A percentile compares a stretch with the other conserved stretches of the same genome.
Conservation (phyloP, 257 asterid genomes). For the Scutellaria galericulata region DNA sequence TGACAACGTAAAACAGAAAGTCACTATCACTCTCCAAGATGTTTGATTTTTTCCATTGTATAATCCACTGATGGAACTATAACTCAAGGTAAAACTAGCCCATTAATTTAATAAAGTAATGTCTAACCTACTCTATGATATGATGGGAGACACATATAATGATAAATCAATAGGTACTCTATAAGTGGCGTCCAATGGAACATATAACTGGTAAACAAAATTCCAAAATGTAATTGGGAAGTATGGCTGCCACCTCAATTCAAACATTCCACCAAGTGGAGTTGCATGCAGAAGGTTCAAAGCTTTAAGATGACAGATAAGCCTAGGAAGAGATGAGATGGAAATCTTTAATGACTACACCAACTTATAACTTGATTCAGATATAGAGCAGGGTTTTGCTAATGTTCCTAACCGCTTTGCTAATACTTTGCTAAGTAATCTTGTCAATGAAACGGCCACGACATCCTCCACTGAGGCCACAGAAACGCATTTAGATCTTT, state of each 20-base stretch:
- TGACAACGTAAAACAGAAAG: constrained; percentile 34
- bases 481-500: constrained; percentile 6
- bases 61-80: constrained; percentile 17
- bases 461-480: constrained; percentile 4
- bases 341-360: constrained; percentile 24
- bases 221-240: not conserved
- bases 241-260: not conserved
- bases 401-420: not conserved
- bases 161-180: constrained; percentile 6
- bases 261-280: constrained; percentile 10
- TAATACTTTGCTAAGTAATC: not conserved
- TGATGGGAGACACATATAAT: not conserved
- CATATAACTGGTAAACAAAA: not conserved
- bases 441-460: not conserved
- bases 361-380: constrained; percentile 1
- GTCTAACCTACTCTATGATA: constrained; percentile 20
- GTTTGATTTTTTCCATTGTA: not conserved
- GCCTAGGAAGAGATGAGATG: constrained; percentile 10
- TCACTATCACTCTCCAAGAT: constrained; percentile 9
- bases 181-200: constrained; percentile 12
- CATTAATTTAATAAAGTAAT: constrained; percentile 8
- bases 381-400: not conserved
- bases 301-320: not conserved
- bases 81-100: constrained; percentile 13
- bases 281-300: not conserved